These are phyloP conservation scores for Croton laevigatus DNA, from an alignment of 441 rosid genomes.

Conservation along the genomic window DNA sequence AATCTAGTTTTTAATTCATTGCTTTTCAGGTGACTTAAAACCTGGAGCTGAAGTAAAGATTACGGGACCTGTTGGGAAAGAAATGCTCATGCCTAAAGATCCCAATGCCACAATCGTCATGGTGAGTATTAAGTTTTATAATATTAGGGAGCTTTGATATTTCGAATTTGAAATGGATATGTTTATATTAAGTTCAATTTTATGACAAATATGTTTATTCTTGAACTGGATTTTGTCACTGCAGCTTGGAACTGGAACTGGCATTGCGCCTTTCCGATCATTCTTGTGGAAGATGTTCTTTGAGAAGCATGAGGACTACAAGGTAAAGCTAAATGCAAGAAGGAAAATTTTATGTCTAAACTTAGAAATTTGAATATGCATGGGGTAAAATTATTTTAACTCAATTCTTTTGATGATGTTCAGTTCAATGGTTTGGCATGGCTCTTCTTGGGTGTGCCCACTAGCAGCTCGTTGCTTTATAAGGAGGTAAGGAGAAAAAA, in stretches of 20 bases:
- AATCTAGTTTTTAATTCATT: background rate
- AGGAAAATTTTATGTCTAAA: too few relatives aligned
- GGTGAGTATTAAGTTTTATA: slow-evolving; percentile 52
- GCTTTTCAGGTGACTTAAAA: slow-evolving; percentile 72
- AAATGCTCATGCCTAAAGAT: slow-evolving; percentile 99
- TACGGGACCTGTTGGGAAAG: slow-evolving; percentile 97
- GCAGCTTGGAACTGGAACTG: slow-evolving; percentile 97
- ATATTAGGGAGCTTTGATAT: background rate
- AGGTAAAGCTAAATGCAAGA: slow-evolving; percentile 53
- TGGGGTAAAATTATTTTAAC: background rate
- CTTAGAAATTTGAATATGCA: too few relatives aligned
- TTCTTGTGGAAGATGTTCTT: slow-evolving; percentile 98
- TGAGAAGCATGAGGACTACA: slow-evolving; percentile 90
- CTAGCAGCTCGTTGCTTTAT: slow-evolving; percentile 82
- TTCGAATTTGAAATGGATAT: too few relatives aligned
- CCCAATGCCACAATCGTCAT: slow-evolving; percentile 89
- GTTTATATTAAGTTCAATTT: too few relatives aligned
- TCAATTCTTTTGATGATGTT: slow-evolving; percentile 13
- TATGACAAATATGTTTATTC: background rate
- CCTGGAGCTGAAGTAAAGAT: slow-evolving; percentile 83
- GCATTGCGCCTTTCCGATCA: slow-evolving; percentile 90
- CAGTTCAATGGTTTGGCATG: slow-evolving; percentile 94
- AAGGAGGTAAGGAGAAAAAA: slow-evolving; percentile 65
- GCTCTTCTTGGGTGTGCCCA: slow-evolving; percentile 95
- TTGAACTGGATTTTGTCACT: slow-evolving; percentile 9